Evolutionary conservation across 148 eudicot genomes (phyloP), one percentile per base, ranked within the genome.

Genomic region (Diospyros lotus): DNA sequence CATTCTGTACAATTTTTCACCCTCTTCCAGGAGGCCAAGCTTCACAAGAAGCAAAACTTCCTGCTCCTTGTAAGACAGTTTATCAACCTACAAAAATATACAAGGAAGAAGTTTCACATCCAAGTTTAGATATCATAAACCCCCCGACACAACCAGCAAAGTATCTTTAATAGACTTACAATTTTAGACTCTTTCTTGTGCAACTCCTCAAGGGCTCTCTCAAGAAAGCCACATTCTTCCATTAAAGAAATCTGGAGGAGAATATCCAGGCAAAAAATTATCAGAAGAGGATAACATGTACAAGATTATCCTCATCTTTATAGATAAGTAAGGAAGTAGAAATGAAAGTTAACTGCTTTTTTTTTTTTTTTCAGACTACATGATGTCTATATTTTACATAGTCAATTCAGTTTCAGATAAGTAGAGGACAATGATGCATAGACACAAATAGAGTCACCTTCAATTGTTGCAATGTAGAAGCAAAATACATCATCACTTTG

Each of bases 11-110:
- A 85, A 75, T 82, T 79, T 85, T 66, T 87, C 93, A 75, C 93
- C 97, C 83, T 93, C 94, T 75, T 88, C 94, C 59, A 86, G 69
- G 66, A 68, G 85, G 77, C 86, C 81, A 76, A 93, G 93, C 87
- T 93, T 96, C 80, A 88, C 83, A 76, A 96, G 87, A 78, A 96
- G 98, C 78, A 90, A 87, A 78, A 86, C 97, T 75, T 93, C 93
- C 73, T 86, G 98, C 82, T 96, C 99, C 89, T 91, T 96, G 85
- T 76, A 79, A 8, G 86, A 75, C 80, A 96, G 77, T 84, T 88
- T 96, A 84, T 96, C 99, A 79, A 89, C 89, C 99, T 96, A 78
- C 60, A 42, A 51, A 60, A 53, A 73, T 61, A 76, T 18, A 11
- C n/a, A 53, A 7, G 75, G 66, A 38, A 77, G 39, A 75, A 75